These are phyloP conservation scores for Geosmithia flava DNA, from an alignment of 2,329 filamentous ascomycete species.

Conservation along the genomic window DNA sequence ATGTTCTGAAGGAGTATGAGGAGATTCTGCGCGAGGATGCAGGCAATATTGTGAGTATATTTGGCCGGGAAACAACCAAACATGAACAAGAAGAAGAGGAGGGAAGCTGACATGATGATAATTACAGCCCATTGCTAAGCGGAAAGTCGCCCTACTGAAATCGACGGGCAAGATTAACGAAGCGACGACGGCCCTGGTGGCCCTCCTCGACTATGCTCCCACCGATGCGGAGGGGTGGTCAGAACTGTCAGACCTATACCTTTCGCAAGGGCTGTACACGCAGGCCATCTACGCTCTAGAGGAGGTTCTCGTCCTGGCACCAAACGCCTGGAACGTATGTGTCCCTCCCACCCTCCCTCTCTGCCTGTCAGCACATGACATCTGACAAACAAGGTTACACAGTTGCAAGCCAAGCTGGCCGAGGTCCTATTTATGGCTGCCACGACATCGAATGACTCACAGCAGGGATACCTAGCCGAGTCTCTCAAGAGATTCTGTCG, in stretches of 20 bases:
- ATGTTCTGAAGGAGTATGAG: conserved; percentile 67
- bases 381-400: conserved; percentile 3
- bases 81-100: conserved; percentile 8
- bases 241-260: conserved; percentile 80
- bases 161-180: conserved; percentile 59
- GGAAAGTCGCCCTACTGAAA: conserved; percentile 67
- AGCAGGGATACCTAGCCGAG: conserved; percentile 49
- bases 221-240: conserved; percentile 91
- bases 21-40: conserved; percentile 59
- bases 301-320: conserved; percentile 74
- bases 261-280: conserved; percentile 61
- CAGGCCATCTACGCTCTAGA: conserved; percentile 85
- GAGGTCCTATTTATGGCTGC: conserved; percentile 69
- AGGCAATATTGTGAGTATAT: conserved; percentile 60
- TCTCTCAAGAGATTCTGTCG: conserved; percentile 77
- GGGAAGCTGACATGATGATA: not conserved
- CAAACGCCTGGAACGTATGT: conserved; percentile 90
- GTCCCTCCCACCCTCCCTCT: not conserved
- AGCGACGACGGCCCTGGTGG: conserved; percentile 60
- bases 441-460: conserved; percentile 26
- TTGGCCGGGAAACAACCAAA: not conserved
- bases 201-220: conserved; percentile 70
- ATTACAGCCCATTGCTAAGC: conserved; percentile 68
- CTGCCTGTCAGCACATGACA: not conserved
- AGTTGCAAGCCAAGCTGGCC: conserved; percentile 80